Evolutionary conservation across 106 monocot species (phyloP), one percentile per base, ranked within the genome.

Genomic region (Platanthera zijinensis): DNA sequence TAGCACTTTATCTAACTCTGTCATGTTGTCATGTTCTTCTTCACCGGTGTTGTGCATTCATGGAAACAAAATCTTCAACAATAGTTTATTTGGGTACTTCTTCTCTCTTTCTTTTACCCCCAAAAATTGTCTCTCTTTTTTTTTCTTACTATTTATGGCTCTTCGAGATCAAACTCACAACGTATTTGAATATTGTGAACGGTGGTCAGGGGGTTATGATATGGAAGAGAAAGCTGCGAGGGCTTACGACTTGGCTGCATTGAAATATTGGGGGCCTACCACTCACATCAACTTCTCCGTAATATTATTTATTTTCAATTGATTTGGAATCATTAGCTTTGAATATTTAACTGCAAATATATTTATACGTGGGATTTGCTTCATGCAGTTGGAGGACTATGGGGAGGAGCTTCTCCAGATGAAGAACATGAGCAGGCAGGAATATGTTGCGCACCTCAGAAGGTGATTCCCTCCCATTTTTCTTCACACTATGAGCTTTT

Each of bases 161-260:
- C 66, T 28, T 11, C 32, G 52, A 53, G 28, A 9, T 66, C 66
- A 66, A 30, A 59, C 59, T 59, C 59, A 7, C 10, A 66, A 0
- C 39, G 3, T 70, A 3, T 54, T 54, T 71, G 6, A 15, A 13
- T 75, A 50, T 70, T 69, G 1, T 46, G n/a, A 28, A 48, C 63
- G 66, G 39, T 62, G 66, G 39, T 62, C 66, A 94, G 97, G 97
- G 51, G 97, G 97, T 25, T 99, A 99, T 85, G 97, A 99, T 70
- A 90, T 85, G 90, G 97, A 99, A 80, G 94, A 94, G 57, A 99
- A 99, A 78, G 97, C 97, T 70, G 97, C 97, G 67, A 94, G 94
- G 84, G 87, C 97, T 79, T 99, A 99, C 85, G 97, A 99, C 79
- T 82, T 99, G 81, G 94, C 97, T 52, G 97, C 97, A 52, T 81